These are phyloP conservation scores for Madurella fahalii DNA, from an alignment of 2,329 filamentous ascomycete species.

Conservation along the genomic window DNA sequence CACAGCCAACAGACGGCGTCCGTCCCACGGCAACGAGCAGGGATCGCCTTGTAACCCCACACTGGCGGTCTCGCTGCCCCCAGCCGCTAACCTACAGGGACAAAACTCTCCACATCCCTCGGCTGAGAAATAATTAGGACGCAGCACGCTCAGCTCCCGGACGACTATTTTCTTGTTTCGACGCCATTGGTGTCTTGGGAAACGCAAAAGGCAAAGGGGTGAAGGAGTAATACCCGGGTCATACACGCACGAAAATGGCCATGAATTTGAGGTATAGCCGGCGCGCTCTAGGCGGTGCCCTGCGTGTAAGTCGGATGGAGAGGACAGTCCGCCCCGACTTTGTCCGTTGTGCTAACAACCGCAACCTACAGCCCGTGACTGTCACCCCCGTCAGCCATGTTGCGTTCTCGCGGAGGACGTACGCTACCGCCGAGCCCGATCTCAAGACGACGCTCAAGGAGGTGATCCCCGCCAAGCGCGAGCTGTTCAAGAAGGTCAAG, in stretches of 20 bases:
- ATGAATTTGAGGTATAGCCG: conserved; percentile 59
- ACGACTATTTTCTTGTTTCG: too few species aligned
- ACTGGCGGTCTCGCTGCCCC: conserved; percentile 7
- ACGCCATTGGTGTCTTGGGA: not conserved
- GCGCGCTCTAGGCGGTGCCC: conserved; percentile 58
- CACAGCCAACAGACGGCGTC: too few species aligned
- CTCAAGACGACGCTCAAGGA: conserved; percentile 83
- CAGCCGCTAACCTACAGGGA: not conserved
- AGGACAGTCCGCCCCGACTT: not conserved
- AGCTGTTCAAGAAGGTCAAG: conserved; percentile 92
- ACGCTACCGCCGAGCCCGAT: conserved; percentile 76
- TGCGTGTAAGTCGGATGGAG: conserved; percentile 58
- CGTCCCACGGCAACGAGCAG: not conserved
- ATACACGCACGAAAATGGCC: conserved; percentile 42
- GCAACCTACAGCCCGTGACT: conserved; percentile 28
- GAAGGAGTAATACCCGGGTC: too few species aligned
- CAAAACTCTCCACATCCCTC: conserved; percentile 5
- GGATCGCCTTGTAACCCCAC: conserved; percentile 15
- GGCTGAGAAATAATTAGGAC: conserved; percentile 10
- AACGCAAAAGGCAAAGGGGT: not conserved
- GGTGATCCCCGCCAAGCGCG: conserved; percentile 86
- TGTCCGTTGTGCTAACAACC: not conserved
- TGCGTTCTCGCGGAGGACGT: conserved; percentile 46
- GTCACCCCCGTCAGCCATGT: conserved; percentile 24
- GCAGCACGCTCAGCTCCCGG: not conserved